phyloP scores from a whole-genome alignment of 1,284 basidiomycete species.

The Pascua guehoae region DNA sequence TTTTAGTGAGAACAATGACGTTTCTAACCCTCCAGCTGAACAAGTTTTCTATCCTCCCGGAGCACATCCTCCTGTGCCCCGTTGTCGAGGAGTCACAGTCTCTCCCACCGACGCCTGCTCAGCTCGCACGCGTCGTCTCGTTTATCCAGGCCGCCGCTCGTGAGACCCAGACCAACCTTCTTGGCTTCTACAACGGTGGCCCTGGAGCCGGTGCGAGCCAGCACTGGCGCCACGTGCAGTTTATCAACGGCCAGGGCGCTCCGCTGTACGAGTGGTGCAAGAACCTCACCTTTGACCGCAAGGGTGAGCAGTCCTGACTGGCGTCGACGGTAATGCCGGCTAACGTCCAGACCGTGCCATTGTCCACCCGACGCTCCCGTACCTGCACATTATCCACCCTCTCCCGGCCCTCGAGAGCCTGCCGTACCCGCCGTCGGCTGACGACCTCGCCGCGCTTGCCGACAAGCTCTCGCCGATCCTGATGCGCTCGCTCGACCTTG shows the following conservation, averaged over 20 bases:
- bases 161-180: slow-evolving; percentile 55
- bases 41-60: slow-evolving; percentile 68
- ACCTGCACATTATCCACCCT: slow-evolving; percentile 68
- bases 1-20: too few species aligned
- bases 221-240: slow-evolving; percentile 79
- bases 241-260: slow-evolving; percentile 64
- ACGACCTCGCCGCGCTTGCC: slow-evolving; percentile 52
- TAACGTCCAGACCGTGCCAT: slow-evolving; percentile 64
- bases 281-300: slow-evolving; percentile 58
- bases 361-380: slow-evolving; percentile 63
- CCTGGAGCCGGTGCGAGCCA: slow-evolving; percentile 79
- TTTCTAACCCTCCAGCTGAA: slow-evolving; percentile 23
- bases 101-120: slow-evolving; percentile 69
- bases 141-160: slow-evolving; percentile 63
- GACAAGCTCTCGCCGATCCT: slow-evolving; percentile 62
- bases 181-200: slow-evolving; percentile 86
- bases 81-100: slow-evolving; percentile 57
- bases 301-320: slow-evolving; percentile 51
- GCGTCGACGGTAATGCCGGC: not conserved
- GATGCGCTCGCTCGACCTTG: slow-evolving; percentile 70
- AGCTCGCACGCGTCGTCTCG: slow-evolving; percentile 68
- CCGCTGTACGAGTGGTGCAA: slow-evolving; percentile 69
- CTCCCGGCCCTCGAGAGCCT: slow-evolving; percentile 51
- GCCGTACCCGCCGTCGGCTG: slow-evolving; percentile 52
- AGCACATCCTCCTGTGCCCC: slow-evolving; percentile 66